These are phyloP conservation scores for Fonsecaea monophora DNA, from an alignment of 2,329 filamentous ascomycete species.

Conservation along the genomic window DNA sequence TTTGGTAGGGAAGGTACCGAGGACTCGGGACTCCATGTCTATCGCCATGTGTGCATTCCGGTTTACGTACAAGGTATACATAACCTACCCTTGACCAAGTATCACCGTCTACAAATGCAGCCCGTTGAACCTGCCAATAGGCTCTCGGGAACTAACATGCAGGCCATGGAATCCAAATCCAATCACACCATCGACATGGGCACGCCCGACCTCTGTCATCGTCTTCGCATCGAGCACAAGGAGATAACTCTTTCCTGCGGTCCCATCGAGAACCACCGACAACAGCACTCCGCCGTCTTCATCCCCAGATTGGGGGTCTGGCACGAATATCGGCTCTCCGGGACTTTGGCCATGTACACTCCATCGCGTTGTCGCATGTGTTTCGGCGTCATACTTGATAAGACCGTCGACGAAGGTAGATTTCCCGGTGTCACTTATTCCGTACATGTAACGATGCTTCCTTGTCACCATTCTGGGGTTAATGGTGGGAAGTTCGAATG, in stretches of 20 bases:
- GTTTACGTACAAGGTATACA: neutral
- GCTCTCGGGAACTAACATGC: constrained; percentile 21
- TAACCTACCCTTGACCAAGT: neutral
- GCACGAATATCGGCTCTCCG: constrained; percentile 62
- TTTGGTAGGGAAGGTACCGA: neutral
- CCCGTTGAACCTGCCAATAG: constrained; percentile 22
- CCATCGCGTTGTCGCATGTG: constrained; percentile 52
- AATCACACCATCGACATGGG: constrained; percentile 57
- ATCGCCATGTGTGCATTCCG: neutral
- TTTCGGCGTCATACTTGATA: constrained; percentile 59
- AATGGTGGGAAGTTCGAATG: constrained; percentile 58
- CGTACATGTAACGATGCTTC: constrained; percentile 60
- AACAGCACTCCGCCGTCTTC: constrained; percentile 63
- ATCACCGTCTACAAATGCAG: constrained; percentile 23
- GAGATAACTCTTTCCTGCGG: constrained; percentile 58
- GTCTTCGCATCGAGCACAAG: constrained; percentile 59
- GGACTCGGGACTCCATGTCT: neutral
- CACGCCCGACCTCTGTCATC: constrained; percentile 59
- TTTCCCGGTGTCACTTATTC: constrained; percentile 53
- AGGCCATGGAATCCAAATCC: constrained; percentile 62
- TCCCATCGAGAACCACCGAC: constrained; percentile 61
- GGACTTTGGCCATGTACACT: constrained; percentile 58
- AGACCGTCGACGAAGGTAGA: constrained; percentile 61
- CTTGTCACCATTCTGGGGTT: constrained; percentile 54
- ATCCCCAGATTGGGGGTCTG: constrained; percentile 47